Percentiles rank a stretch among this genome's conserved stretches.
Evolutionary conservation across 2,329 filamentous ascomycete genomes (phyloP).

Genomic region (Aspergillus brasiliensis): DNA sequence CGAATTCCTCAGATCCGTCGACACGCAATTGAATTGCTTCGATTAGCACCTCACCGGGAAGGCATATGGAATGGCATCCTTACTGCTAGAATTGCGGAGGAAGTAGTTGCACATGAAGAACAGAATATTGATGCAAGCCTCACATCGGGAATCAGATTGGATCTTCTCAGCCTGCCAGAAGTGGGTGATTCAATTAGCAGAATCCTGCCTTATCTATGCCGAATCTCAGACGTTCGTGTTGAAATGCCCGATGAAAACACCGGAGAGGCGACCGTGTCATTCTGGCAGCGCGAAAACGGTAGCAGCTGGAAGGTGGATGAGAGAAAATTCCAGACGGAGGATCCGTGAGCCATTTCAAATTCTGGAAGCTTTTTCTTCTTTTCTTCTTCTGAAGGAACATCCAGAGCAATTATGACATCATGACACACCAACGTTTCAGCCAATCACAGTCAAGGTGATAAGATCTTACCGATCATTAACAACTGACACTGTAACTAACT

Average conservation of each 20-base stretch:
- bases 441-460: not conserved
- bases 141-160: not conserved
- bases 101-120: conserved; percentile 8
- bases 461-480: not conserved
- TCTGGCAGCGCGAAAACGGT: not conserved
- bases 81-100: conserved; percentile 3
- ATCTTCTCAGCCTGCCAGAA: not conserved
- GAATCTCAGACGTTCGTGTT: not conserved
- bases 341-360: not conserved
- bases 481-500: not conserved
- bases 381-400: not conserved
- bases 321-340: not conserved
- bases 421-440: not conserved
- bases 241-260: not conserved
- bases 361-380: not conserved
- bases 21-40: conserved; percentile 21
- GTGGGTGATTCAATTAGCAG: not conserved
- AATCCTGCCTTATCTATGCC: not conserved
- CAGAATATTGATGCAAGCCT: not conserved
- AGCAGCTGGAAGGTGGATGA: not conserved
- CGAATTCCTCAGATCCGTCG: conserved; percentile 33
- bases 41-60: conserved; percentile 8
- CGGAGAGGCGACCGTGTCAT: not conserved
- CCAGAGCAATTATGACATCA: not conserved
- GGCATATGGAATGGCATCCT: conserved; percentile 9